These are phyloP conservation scores for Dioszegia aurantiaca DNA, from an alignment of 768 basidiomycete genomes.

Conservation along the genomic window DNA sequence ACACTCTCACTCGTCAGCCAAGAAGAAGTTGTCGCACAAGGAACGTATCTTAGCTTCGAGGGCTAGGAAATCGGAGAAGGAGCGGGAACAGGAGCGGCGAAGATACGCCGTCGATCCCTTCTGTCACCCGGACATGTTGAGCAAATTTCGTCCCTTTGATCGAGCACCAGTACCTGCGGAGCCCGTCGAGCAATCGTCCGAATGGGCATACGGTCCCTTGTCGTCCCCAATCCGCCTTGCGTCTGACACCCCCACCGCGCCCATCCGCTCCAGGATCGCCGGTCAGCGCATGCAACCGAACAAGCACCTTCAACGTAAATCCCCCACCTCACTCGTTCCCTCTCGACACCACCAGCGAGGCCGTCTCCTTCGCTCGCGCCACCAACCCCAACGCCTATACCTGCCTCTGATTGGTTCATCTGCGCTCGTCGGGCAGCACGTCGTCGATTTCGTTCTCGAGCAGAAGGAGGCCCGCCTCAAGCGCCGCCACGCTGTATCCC, in stretches of 20 bases:
- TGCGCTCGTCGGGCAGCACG: not conserved
- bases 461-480: slow-evolving; percentile 1
- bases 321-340: slow-evolving; percentile 12
- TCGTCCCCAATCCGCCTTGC: slow-evolving; percentile 8
- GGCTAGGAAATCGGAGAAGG: not conserved
- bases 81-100: not conserved
- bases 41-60: not conserved
- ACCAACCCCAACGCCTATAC: not conserved
- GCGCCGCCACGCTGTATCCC: slow-evolving; percentile 5
- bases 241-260: not conserved
- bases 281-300: slow-evolving; percentile 8
- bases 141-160: not conserved
- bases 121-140: not conserved
- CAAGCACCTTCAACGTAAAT: not conserved
- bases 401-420: not conserved
- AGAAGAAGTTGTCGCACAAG: not conserved
- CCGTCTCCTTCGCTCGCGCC: not conserved
- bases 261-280: slow-evolving; percentile 2
- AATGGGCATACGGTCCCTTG: slow-evolving; percentile 8
- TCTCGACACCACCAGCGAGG: not conserved
- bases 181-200: not conserved
- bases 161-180: not conserved
- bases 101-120: slow-evolving; percentile 2
- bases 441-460: not conserved
- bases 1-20: not conserved